Evolutionary conservation across 768 basidiomycete genomes (phyloP).

Genomic region (Podaxis sp.): DNA sequence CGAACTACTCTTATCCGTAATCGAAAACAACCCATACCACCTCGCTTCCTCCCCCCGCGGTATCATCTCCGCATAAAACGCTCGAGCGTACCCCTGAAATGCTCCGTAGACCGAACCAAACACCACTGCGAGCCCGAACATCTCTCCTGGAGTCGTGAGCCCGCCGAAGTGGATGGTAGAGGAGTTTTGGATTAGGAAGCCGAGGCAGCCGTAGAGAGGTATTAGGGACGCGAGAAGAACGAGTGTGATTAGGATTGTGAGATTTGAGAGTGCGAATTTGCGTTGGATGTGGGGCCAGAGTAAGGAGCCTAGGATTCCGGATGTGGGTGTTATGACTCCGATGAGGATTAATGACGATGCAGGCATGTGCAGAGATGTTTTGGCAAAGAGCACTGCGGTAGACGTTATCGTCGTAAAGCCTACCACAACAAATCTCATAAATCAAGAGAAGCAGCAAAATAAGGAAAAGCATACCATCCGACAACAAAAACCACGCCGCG

Average conservation of each 20-base stretch:
- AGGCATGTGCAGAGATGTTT: constrained; percentile 82
- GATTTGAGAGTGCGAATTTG: constrained; percentile 60
- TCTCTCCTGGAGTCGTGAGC: constrained; percentile 75
- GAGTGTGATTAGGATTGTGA: constrained; percentile 61
- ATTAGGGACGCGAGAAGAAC: constrained; percentile 66
- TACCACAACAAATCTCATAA: constrained; percentile 23
- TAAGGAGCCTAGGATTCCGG: constrained; percentile 86
- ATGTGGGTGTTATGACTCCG: constrained; percentile 71
- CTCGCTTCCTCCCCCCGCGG: constrained; percentile 87
- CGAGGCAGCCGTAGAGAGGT: constrained; percentile 80
- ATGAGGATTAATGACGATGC: constrained; percentile 76
- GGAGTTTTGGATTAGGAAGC: constrained; percentile 61
- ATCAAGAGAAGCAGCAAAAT: background rate
- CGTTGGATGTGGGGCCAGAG: constrained; percentile 75
- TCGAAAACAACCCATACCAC: constrained; percentile 87
- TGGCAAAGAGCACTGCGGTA: constrained; percentile 89
- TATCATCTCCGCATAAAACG: constrained; percentile 83
- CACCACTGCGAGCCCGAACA: constrained; percentile 80
- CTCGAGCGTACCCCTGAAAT: constrained; percentile 87
- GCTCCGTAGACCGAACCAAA: constrained; percentile 90
- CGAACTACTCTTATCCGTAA: constrained; percentile 84
- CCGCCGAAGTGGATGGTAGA: constrained; percentile 57
- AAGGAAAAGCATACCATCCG: constrained; percentile 61
- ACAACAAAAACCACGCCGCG: constrained; percentile 91
- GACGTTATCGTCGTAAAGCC: constrained; percentile 93